A percentile compares a stretch with the other conserved stretches of the same genome.
Evolutionary conservation across 2,329 filamentous ascomycete genomes (phyloP).

Genomic region (Lecanicillium sp.): DNA sequence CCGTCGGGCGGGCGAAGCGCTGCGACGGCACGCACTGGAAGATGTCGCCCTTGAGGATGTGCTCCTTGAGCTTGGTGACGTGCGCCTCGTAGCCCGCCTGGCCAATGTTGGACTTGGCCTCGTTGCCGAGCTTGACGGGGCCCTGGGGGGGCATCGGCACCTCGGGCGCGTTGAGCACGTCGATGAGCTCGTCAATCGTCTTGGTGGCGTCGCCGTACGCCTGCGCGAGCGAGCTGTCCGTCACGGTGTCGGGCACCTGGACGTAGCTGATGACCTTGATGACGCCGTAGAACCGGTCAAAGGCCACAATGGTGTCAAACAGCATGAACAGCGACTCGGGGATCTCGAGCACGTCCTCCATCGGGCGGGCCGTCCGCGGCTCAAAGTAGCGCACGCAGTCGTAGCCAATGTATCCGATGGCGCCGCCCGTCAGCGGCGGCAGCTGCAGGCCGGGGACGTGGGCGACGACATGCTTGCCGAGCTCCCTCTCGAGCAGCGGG

Average conservation of each 20-base stretch:
- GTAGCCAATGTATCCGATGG: constrained; percentile 94
- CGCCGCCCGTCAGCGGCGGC: constrained; percentile 82
- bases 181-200: constrained; percentile 59
- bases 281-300: constrained; percentile 69
- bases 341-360: constrained; percentile 82
- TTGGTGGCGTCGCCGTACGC: constrained; percentile 59
- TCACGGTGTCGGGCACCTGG: constrained; percentile 40
- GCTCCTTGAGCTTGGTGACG: constrained; percentile 77
- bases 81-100: constrained; percentile 83
- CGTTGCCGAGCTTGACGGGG: constrained; percentile 62
- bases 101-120: constrained; percentile 90
- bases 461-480: constrained; percentile 71
- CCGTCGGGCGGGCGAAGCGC: constrained; percentile 81
- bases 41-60: constrained; percentile 88
- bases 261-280: constrained; percentile 64
- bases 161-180: constrained; percentile 64
- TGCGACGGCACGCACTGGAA: constrained; percentile 97
- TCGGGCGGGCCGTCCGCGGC: constrained; percentile 82
- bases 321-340: constrained; percentile 97
- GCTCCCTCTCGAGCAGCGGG: constrained; percentile 71
- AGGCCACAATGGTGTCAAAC: constrained; percentile 87
- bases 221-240: constrained; percentile 26
- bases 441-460: constrained; percentile 75
- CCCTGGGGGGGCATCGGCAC: constrained; percentile 70
- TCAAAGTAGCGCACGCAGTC: constrained; percentile 98